Evolutionary conservation across 2,329 filamentous ascomycete species (phyloP).

Genomic region (Hymenoscyphus linearis): DNA sequence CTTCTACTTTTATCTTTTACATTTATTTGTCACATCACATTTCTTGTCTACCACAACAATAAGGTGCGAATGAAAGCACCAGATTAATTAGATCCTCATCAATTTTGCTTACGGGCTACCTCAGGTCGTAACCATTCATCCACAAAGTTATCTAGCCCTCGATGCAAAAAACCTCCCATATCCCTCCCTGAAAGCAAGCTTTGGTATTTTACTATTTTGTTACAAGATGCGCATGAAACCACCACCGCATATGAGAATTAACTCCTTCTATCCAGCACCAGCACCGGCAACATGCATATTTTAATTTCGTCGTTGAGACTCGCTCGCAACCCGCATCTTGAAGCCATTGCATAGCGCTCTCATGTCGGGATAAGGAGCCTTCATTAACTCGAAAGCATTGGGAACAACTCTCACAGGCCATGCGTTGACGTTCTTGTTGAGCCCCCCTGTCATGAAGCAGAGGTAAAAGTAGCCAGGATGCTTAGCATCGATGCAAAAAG

Average conservation of each 20-base stretch:
- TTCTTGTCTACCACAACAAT: too few relatives aligned
- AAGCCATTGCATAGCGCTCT: conserved; percentile 93
- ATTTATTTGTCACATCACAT: too few relatives aligned
- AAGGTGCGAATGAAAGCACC: too few relatives aligned
- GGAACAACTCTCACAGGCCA: conserved; percentile 90
- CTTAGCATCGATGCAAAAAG: conserved; percentile 90
- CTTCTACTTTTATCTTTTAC: too few relatives aligned
- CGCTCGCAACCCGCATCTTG: conserved; percentile 47
- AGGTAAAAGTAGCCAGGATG: conserved; percentile 93
- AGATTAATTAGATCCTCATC: not conserved
- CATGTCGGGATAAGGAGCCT: conserved; percentile 90
- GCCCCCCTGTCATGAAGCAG: conserved; percentile 86
- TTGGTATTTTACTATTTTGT: conserved; percentile 8
- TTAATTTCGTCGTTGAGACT: conserved; percentile 23
- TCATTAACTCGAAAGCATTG: conserved; percentile 86
- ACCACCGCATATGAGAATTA: conserved; percentile 3
- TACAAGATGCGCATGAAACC: conserved; percentile 9
- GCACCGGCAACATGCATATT: not conserved
- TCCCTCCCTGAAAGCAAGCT: not conserved
- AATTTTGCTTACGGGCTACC: not conserved
- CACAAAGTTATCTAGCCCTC: not conserved
- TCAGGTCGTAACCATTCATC: not conserved
- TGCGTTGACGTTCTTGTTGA: conserved; percentile 61
- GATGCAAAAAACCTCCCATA: not conserved
- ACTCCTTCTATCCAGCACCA: conserved; percentile 3